Conservation (phyloP, 495 filamentous ascomycete genomes). For the Podospora pseudocomata region DNA sequence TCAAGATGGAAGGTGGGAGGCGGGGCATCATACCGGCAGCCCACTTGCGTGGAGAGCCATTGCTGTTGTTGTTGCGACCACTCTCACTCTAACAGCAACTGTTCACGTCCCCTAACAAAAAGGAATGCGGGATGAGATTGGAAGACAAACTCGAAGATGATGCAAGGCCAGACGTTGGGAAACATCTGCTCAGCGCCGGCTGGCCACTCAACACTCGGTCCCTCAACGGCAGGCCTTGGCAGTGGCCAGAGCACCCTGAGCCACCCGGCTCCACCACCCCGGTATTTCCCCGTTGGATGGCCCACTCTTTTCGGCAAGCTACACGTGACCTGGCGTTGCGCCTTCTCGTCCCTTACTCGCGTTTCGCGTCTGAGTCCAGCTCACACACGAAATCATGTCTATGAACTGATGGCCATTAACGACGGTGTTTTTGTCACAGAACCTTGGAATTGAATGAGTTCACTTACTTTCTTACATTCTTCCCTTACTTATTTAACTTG, state of each 20-base stretch:
- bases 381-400: neutral
- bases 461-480: neutral
- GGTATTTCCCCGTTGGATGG: conserved; percentile 7
- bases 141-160: conserved; percentile 12
- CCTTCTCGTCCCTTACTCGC: neutral
- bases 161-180: conserved; percentile 19
- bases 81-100: conserved; percentile 9
- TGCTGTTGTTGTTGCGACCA: conserved; percentile 11
- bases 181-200: neutral
- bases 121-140: conserved; percentile 14
- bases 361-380: conserved; percentile 1
- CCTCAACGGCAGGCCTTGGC: conserved; percentile 10
- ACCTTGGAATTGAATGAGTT: neutral
- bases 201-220: conserved; percentile 13
- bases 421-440: neutral
- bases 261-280: conserved; percentile 13
- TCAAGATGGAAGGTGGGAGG: no score
- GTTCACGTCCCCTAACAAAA: conserved; percentile 5
- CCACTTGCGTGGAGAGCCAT: conserved; percentile 46
- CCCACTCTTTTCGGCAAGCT: neutral
- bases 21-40: conserved; percentile 36
- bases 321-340: conserved; percentile 24
- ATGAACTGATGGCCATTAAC: neutral
- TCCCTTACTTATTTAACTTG: neutral
- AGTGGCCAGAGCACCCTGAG: conserved; percentile 3